phyloP scores from a whole-genome alignment of 202 grass and related monocot genomes.

The Bolboschoenoplectus hybrid region DNA sequence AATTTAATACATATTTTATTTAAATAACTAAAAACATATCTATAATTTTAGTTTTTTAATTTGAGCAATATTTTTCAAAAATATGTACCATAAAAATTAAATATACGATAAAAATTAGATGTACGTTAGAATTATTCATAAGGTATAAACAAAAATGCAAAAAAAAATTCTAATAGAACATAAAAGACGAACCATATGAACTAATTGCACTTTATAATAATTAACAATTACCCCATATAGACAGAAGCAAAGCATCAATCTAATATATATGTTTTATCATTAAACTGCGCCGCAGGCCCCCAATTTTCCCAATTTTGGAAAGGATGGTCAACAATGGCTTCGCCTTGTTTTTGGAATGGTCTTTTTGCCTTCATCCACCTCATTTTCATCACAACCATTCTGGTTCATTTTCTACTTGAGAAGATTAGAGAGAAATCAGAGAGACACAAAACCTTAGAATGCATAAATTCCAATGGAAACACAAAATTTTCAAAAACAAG shows the following conservation, averaged over 20 bases:
- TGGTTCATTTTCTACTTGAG: conserved; percentile 54
- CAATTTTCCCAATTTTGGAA: conserved; percentile 42
- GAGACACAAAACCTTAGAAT: conserved; percentile 44
- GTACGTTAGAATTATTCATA: too few relatives aligned
- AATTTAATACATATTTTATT: too few relatives aligned
- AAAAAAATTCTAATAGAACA: neutral
- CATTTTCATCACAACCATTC: conserved; percentile 55
- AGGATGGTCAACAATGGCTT: conserved; percentile 68
- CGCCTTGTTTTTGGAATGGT: conserved; percentile 72
- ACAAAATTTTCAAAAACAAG: conserved; percentile 44
- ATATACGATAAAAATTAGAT: too few relatives aligned
- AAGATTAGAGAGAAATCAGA: conserved; percentile 51
- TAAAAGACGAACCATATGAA: neutral
- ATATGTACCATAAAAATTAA: too few relatives aligned
- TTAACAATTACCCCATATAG: neutral
- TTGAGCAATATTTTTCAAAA: too few relatives aligned
- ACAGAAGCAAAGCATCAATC: neutral
- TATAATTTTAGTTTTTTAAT: too few relatives aligned
- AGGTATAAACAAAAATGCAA: neutral
- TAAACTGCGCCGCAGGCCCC: conserved; percentile 50
- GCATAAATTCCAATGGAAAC: conserved; percentile 33
- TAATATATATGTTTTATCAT: conserved; percentile 14
- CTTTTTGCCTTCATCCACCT: conserved; percentile 61
- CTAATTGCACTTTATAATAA: neutral
- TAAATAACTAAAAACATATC: too few relatives aligned